phyloP scores from a whole-genome alignment of 371 early-diverging fungal species.

The Mucor racemosus region DNA sequence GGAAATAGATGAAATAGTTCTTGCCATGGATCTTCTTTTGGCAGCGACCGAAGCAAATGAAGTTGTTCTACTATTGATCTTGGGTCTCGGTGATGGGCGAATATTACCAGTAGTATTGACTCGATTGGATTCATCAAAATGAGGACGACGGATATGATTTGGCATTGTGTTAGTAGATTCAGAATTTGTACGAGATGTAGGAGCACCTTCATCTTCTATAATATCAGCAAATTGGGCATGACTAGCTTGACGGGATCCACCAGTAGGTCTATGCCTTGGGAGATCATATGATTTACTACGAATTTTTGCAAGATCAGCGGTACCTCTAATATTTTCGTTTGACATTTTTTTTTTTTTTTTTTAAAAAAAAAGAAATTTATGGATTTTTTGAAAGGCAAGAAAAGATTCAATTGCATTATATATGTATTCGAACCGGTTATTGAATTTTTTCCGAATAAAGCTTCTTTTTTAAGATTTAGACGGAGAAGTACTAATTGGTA shows the following conservation, averaged over 20 bases:
- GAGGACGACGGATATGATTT: slow-evolving; percentile 10
- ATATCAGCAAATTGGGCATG: slow-evolving; percentile 19
- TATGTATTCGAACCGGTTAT: slow-evolving; percentile 5
- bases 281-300: slow-evolving; percentile 26
- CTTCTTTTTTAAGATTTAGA: slow-evolving; percentile 1
- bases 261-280: neutral
- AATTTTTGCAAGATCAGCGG: slow-evolving; percentile 21
- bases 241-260: neutral
- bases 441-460: slow-evolving; percentile 16
- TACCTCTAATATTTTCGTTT: slow-evolving; percentile 20
- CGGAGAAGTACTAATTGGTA: neutral
- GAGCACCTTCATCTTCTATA: neutral
- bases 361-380: slow-evolving; percentile 2
- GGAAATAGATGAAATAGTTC: slow-evolving; percentile 35
- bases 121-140: slow-evolving; percentile 10
- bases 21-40: slow-evolving; percentile 28
- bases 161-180: neutral
- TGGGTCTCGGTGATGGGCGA: slow-evolving; percentile 17
- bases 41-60: slow-evolving; percentile 20
- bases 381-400: neutral
- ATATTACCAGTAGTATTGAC: slow-evolving; percentile 11
- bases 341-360: slow-evolving; percentile 12
- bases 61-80: slow-evolving; percentile 17
- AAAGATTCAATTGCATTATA: neutral
- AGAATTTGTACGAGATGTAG: neutral